These are phyloP conservation scores for Dothistroma septosporum DNA, from an alignment of 2,329 filamentous ascomycete genomes.

Conservation along the genomic window DNA sequence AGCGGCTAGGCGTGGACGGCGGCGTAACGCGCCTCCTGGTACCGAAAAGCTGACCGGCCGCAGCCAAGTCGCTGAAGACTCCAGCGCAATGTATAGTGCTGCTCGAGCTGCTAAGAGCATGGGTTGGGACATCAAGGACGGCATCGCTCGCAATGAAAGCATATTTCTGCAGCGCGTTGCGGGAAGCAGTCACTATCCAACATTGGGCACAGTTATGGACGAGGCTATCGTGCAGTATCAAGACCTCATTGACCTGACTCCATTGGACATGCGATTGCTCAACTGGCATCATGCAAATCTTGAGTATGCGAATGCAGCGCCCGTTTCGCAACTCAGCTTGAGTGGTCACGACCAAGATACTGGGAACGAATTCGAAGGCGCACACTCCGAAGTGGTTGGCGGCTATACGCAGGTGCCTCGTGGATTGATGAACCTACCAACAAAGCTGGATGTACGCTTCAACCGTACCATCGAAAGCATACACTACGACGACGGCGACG, in stretches of 20 bases:
- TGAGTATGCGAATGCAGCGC: slow-evolving; percentile 93
- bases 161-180: slow-evolving; percentile 65
- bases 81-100: slow-evolving; percentile 67
- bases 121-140: slow-evolving; percentile 73
- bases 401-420: slow-evolving; percentile 93
- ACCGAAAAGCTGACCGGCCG: slow-evolving; percentile 64
- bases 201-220: slow-evolving; percentile 86
- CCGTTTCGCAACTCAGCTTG: slow-evolving; percentile 80
- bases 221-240: slow-evolving; percentile 87
- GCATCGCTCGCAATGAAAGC: slow-evolving; percentile 52
- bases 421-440: slow-evolving; percentile 74
- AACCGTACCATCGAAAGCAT: slow-evolving; percentile 70
- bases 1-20: slow-evolving; percentile 30
- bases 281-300: slow-evolving; percentile 99
- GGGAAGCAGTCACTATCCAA: slow-evolving; percentile 59
- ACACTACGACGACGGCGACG: slow-evolving; percentile 48
- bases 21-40: slow-evolving; percentile 48
- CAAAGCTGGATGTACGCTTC: slow-evolving; percentile 70
- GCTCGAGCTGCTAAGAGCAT: slow-evolving; percentile 72
- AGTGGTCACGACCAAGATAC: slow-evolving; percentile 95
- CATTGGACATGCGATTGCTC: slow-evolving; percentile 82
- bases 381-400: slow-evolving; percentile 87
- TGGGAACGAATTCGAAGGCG: slow-evolving; percentile 94
- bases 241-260: slow-evolving; percentile 71
- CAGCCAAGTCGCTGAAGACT: slow-evolving; percentile 66